Evolutionary conservation across 2,329 filamentous ascomycete genomes (phyloP).

Genomic region (Colletotrichum cuscutae): DNA sequence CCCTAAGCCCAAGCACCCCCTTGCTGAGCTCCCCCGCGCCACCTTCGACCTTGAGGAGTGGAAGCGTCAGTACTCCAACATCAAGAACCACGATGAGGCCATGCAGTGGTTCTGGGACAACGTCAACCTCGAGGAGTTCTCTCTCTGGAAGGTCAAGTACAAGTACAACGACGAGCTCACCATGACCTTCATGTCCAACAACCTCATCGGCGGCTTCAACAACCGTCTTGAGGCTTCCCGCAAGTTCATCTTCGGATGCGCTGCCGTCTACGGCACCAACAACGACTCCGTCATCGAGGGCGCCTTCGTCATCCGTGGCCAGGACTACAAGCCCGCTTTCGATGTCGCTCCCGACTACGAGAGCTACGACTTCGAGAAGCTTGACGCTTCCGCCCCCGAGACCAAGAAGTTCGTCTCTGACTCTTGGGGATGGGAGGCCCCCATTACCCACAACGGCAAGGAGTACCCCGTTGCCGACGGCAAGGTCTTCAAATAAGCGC

Average conservation of each 20-base stretch:
- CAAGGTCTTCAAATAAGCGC: slow-evolving; percentile 97
- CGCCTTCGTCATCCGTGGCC: slow-evolving; percentile 93
- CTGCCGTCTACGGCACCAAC: slow-evolving; percentile 88
- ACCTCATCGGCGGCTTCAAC: slow-evolving; percentile 98
- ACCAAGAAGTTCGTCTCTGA: slow-evolving; percentile 88
- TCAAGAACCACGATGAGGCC: slow-evolving; percentile 73
- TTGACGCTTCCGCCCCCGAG: slow-evolving; percentile 86
- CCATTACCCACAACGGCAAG: slow-evolving; percentile 84
- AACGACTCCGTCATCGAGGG: slow-evolving; percentile 93
- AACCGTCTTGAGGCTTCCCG: slow-evolving; percentile 95
- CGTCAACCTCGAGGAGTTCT: slow-evolving; percentile 93
- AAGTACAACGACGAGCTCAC: slow-evolving; percentile 99
- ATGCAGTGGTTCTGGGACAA: slow-evolving; percentile 99
- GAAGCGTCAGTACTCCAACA: slow-evolving; percentile 99
- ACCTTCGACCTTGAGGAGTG: slow-evolving; percentile 91
- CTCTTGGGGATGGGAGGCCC: slow-evolving; percentile 93
- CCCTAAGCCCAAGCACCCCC: slow-evolving; percentile 96
- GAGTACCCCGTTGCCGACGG: slow-evolving; percentile 88
- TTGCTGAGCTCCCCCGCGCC: slow-evolving; percentile 84
- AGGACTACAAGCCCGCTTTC: slow-evolving; percentile 87
- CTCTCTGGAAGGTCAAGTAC: slow-evolving; percentile 93
- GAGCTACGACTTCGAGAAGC: slow-evolving; percentile 96
- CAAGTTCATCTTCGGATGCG: slow-evolving; percentile 96
- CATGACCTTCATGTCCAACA: slow-evolving; percentile 98
- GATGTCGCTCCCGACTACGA: slow-evolving; percentile 97